Base-by-base conservation (phyloP, 768 basidiomycete species). In the Cyclocybe aegerita region DNA sequence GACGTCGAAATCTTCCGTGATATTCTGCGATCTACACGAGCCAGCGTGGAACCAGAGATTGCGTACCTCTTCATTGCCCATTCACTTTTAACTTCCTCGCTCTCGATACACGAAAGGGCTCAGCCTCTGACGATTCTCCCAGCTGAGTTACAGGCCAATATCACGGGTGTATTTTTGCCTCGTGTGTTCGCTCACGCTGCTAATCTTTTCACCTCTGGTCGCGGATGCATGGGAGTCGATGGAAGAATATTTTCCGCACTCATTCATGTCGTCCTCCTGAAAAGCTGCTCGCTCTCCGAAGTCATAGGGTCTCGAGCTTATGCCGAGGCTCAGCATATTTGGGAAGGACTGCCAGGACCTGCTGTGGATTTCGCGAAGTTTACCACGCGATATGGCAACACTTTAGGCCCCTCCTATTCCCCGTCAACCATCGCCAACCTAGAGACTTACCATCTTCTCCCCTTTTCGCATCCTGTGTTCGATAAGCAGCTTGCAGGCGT, bases 231-330 rank as follows among this genome's bases (percentile, higher is more conserved):
- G n/a, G 78, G 83, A 46, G 46, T 86, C 5, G 85, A 87, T 55
- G 78, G 78, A 10, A 68, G 74, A 33, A 62, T 85, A 8, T 85
- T 81, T 59, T 48, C 69, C 11, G 62, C 71, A 11, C 65, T 85
- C 16, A 46, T 85, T 35, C 65, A 65, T 9, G 70, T 72, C 55
- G 34, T 73, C 15, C 61, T 70, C 6, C 44, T 60, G 10, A 34
- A 64, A 14, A 56, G 67, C 3, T 9, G 66, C 8, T 48, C 67
- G 7, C 39, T 77, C 17, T 34, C 73, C 11, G 73, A 49, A 0
- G 29, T 63, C 8, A 48, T 67, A 7, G 68, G 66, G n/a, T 10
- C 41, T 7, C 14, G 39, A 3, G 46, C 55, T 6, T 49, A 40
- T 43, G 30, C 15, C 3, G 46, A 50, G 12, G 54, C 48, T 9